Evolutionary conservation across 805 yeast species (phyloP).

Genomic region (Blastobotrys chiropterorum): DNA sequence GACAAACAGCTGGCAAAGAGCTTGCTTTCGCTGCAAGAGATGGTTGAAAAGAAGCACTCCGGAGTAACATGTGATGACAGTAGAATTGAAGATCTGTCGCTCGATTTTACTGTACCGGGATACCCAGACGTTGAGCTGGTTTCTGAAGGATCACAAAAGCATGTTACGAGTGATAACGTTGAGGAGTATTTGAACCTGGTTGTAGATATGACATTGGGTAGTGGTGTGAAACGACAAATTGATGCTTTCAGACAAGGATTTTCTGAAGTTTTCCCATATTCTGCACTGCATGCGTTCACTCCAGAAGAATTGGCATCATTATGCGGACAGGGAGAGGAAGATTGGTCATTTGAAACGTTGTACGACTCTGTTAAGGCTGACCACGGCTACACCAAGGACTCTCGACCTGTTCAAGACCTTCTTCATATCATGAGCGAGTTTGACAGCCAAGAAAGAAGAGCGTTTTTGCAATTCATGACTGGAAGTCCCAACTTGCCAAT

Average conservation of each 20-base stretch:
- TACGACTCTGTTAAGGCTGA: conserved; percentile 65
- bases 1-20: conserved; percentile 59
- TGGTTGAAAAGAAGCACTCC: conserved; percentile 33
- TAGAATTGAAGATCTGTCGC: conserved; percentile 47
- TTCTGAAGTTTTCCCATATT: conserved; percentile 72
- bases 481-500: conserved; percentile 91
- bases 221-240: conserved; percentile 62
- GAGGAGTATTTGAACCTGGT: conserved; percentile 51
- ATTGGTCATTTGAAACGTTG: conserved; percentile 62
- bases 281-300: conserved; percentile 62
- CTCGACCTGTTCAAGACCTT: conserved; percentile 54
- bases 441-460: conserved; percentile 49
- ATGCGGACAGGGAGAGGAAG: conserved; percentile 77
- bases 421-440: conserved; percentile 58
- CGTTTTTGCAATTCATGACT: conserved; percentile 79
- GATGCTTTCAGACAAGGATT: conserved; percentile 73
- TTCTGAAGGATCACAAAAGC: conserved; percentile 46
- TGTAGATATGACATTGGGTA: conserved; percentile 50
- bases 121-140: conserved; percentile 52
- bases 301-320: conserved; percentile 66
- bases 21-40: conserved; percentile 29
- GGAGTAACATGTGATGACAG: conserved; percentile 31
- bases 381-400: conserved; percentile 79
- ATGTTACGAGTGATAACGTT: conserved; percentile 49
- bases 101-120: conserved; percentile 77